Conservation (phyloP, 1,284 basidiomycete species). For the Leucoagaricus sp. region DNA sequence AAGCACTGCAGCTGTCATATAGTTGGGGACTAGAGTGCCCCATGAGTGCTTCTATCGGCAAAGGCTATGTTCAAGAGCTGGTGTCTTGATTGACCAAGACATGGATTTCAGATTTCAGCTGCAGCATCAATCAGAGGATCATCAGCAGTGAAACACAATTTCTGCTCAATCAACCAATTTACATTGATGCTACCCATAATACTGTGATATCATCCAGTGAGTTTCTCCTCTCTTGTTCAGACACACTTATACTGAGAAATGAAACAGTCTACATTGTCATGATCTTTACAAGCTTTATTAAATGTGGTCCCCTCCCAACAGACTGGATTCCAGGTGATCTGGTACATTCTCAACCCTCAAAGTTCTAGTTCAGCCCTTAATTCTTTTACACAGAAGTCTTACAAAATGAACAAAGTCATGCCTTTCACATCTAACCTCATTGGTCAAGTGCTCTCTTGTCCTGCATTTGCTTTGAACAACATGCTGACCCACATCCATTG, state of each 20-base stretch:
- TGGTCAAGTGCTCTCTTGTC: conserved; percentile 61
- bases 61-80: conserved; percentile 64
- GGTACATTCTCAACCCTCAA: conserved; percentile 26
- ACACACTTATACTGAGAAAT: no score
- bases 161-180: conserved; percentile 62
- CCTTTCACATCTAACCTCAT: conserved; percentile 62
- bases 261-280: conserved; percentile 54
- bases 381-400: conserved; percentile 35
- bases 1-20: conserved; percentile 54
- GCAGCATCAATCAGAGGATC: conserved; percentile 58
- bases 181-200: conserved; percentile 57
- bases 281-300: conserved; percentile 61
- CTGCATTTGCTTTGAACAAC: conserved; percentile 21
- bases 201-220: conserved; percentile 38
- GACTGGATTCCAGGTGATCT: conserved; percentile 58
- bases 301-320: conserved; percentile 54
- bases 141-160: conserved; percentile 55
- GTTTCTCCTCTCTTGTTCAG: conserved; percentile 25
- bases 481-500: conserved; percentile 51
- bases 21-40: conserved; percentile 56
- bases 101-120: conserved; percentile 49
- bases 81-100: conserved; percentile 51
- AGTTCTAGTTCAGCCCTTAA: background rate
- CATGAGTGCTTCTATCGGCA: conserved; percentile 56
- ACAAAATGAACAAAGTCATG: conserved; percentile 43